Evolutionary conservation across 2,329 filamentous ascomycete genomes (phyloP).

Genomic region (Pseudogymnoascus sp.): DNA sequence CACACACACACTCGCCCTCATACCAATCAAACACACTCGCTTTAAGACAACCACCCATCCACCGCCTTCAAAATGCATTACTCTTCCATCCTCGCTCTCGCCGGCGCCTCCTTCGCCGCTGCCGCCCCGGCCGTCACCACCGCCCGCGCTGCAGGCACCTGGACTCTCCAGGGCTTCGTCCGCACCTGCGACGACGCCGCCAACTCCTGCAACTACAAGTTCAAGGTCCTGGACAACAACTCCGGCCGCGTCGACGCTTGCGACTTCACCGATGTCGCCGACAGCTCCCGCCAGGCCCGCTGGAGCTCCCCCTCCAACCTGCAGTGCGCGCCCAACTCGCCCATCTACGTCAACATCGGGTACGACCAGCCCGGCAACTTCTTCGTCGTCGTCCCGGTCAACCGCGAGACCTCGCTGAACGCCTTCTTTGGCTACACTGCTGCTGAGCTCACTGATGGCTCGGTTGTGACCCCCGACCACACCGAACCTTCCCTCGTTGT

Average conservation of each 20-base stretch:
- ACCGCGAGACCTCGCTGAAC: neutral
- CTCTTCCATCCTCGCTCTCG: slow-evolving; percentile 4
- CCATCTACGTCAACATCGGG: slow-evolving; percentile 2
- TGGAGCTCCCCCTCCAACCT: slow-evolving; percentile 1
- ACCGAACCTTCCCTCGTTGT: neutral
- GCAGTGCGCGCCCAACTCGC: neutral
- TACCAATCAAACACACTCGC: neutral
- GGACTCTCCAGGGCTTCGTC: slow-evolving; percentile 10
- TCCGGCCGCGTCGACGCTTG: neutral
- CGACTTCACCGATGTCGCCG: neutral
- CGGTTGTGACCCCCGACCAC: slow-evolving; percentile 6
- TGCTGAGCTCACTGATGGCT: slow-evolving; percentile 6
- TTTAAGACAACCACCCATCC: neutral
- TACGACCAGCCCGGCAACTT: slow-evolving; percentile 8
- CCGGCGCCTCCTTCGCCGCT: neutral
- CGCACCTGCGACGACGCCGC: slow-evolving; percentile 10
- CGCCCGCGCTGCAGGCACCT: neutral
- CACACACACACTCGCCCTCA: neutral
- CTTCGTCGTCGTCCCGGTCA: neutral
- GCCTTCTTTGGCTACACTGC: slow-evolving; percentile 10
- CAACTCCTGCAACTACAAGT: slow-evolving; percentile 9
- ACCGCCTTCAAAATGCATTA: neutral
- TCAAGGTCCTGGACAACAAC: neutral
- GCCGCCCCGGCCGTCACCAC: neutral
- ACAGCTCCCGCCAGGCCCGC: neutral